Base-by-base conservation (phyloP, 352 stramenopile genomes). In the Globisporangium cylindrosporum region DNA sequence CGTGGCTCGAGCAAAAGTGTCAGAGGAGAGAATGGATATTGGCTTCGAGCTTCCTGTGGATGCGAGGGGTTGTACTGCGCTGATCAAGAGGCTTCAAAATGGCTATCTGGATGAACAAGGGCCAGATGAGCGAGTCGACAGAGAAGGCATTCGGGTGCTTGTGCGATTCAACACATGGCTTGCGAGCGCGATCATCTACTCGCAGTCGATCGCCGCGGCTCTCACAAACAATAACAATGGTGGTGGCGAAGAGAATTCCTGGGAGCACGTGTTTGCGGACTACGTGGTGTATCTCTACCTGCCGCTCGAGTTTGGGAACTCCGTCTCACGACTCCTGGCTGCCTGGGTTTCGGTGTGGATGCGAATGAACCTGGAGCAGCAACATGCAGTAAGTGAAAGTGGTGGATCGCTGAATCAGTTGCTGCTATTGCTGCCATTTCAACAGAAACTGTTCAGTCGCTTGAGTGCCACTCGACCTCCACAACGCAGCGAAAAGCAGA, bases 311-410 rank as follows among this genome's bases (percentile, higher is more conserved):
- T 93, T 90, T 55, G 43, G 78, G 49, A 66, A 60, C 34, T 65
- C 76, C 32, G 59, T 62, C 3, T 60, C 49, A 12, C 60, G 58
- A 7, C 68, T 93, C 0, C 54, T 83, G 0, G 46, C 51, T 8
- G 49, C 70, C 8, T 93, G 83, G 85, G 27, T 93, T 9, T 60
- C 34, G 24, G 79, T 72, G 12, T 92, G 81, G 85, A 68, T 90
- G 15, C 70, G 59, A 20, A 73, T 66, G 41, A 83, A 79, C 34
- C 55, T 84, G 8, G 49, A 66, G 22, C 43, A 51, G 8, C 43
- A 4, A n/a, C 65, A 67, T 53, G 66, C 67, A 20, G 36, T 12
- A n/a, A 67, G 73, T 1, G 38, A 59, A 51, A 12, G 22, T 24
- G 18, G 43, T 1, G 6, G 56, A 54, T 60, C 29, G 54, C n/a